A percentile compares a stretch with the other conserved stretches of the same genome.
Evolutionary conservation across 163 green algal genomes (phyloP).

Genomic region (Volvox carteri): DNA sequence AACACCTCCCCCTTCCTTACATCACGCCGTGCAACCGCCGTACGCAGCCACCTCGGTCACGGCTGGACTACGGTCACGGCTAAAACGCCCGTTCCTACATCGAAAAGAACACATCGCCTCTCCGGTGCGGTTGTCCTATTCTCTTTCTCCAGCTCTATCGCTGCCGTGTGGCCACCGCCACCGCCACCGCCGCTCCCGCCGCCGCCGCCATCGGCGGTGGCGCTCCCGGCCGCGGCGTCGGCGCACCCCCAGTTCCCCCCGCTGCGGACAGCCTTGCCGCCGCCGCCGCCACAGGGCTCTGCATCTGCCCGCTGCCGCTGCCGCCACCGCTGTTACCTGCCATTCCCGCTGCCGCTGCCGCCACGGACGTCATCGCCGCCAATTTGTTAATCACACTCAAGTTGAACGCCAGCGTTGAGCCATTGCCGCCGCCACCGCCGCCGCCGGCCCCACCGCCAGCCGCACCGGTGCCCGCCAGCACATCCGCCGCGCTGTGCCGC

Average conservation of each 20-base stretch:
- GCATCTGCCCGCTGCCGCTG: background rate
- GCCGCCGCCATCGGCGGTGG: background rate
- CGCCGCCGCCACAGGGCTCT: background rate
- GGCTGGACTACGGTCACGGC: no score
- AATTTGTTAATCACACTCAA: background rate
- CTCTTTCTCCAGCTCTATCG: no score
- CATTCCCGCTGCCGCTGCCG: background rate
- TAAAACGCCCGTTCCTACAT: no score
- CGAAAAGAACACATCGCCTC: no score
- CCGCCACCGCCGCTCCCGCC: background rate
- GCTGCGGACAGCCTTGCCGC: background rate
- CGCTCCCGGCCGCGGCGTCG: background rate
- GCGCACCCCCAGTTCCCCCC: background rate
- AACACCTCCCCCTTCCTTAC: no score
- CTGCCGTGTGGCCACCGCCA: background rate
- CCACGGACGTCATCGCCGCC: background rate
- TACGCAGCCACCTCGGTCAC: no score
- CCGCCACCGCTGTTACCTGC: background rate
- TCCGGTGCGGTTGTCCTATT: no score
- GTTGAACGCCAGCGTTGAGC: slow-evolving; percentile 21
- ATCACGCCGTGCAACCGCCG: no score
- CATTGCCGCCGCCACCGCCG: background rate
- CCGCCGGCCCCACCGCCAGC: background rate
- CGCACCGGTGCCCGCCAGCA: background rate
- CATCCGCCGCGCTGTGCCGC: background rate